Conservation (phyloP, 2,329 filamentous ascomycete species). For the Colletotrichum orbiculare region DNA sequence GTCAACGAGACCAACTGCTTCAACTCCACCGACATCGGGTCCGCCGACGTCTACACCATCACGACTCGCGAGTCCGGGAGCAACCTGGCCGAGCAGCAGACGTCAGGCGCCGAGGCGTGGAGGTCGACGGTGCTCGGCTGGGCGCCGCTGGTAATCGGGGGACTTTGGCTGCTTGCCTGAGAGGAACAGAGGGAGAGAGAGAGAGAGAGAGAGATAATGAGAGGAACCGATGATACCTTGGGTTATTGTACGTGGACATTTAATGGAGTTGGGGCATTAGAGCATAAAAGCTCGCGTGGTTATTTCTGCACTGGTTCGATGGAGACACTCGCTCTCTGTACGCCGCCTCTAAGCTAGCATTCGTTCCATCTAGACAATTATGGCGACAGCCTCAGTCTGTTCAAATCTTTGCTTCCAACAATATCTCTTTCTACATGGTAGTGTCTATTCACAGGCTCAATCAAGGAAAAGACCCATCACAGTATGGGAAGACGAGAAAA, state of each 20-base stretch:
- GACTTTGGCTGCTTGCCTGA: slow-evolving; percentile 53
- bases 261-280: too few species aligned
- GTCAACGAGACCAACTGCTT: slow-evolving; percentile 89
- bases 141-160: slow-evolving; percentile 52
- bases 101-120: slow-evolving; percentile 41
- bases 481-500: too few species aligned
- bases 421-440: neutral
- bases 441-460: neutral
- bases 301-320: too few species aligned
- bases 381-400: too few species aligned
- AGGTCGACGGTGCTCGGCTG: slow-evolving; percentile 48
- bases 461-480: too few species aligned
- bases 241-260: too few species aligned
- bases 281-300: too few species aligned
- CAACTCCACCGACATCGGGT: slow-evolving; percentile 83
- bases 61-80: slow-evolving; percentile 57
- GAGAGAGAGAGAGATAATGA: neutral
- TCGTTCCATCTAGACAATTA: too few species aligned
- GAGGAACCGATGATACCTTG: too few species aligned
- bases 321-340: too few species aligned
- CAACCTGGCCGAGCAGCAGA: slow-evolving; percentile 38
- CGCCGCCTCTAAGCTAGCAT: too few species aligned
- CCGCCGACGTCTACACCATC: slow-evolving; percentile 81
- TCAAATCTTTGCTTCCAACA: neutral
- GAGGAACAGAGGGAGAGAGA: neutral